Conservation (phyloP, 2,329 filamentous ascomycete genomes). For the Trichoderma sp. region DNA sequence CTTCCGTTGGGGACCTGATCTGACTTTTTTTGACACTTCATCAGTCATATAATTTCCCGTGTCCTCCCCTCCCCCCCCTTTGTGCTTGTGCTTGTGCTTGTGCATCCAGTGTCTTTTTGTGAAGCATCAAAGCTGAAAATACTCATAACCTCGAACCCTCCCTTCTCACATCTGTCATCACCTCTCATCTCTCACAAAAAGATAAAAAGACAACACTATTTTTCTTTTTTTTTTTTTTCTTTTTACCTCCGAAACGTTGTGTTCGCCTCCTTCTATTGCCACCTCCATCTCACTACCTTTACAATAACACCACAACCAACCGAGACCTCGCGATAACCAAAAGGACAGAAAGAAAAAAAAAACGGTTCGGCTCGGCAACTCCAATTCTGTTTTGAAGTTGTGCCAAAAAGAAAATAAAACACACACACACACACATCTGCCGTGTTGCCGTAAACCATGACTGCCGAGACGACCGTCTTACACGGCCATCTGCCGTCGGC, state of each 20-base stretch:
- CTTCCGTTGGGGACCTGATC: neutral
- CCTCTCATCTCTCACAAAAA: neutral
- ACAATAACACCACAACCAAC: neutral
- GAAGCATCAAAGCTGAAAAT: neutral
- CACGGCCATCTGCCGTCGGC: conserved; percentile 14
- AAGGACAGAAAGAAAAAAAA: neutral
- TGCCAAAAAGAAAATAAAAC: neutral
- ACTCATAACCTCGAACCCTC: neutral
- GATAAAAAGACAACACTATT: neutral
- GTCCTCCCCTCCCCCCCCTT: neutral
- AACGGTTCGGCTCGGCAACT: neutral
- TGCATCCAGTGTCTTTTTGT: neutral
- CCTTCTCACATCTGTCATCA: neutral
- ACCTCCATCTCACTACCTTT: neutral
- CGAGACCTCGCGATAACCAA: neutral
- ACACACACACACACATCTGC: neutral
- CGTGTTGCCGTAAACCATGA: conserved; percentile 5
- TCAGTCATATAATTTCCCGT: conserved; percentile 9
- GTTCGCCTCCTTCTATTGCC: neutral
- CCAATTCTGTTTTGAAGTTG: neutral
- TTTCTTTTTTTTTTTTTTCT: neutral
- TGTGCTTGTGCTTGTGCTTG: conserved; percentile 4
- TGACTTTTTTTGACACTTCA: conserved; percentile 14
- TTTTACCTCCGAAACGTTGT: neutral
- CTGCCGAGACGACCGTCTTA: conserved; percentile 17